These are phyloP conservation scores for Cubamyces lactineus DNA, from an alignment of 768 basidiomycete species.

Conservation along the genomic window DNA sequence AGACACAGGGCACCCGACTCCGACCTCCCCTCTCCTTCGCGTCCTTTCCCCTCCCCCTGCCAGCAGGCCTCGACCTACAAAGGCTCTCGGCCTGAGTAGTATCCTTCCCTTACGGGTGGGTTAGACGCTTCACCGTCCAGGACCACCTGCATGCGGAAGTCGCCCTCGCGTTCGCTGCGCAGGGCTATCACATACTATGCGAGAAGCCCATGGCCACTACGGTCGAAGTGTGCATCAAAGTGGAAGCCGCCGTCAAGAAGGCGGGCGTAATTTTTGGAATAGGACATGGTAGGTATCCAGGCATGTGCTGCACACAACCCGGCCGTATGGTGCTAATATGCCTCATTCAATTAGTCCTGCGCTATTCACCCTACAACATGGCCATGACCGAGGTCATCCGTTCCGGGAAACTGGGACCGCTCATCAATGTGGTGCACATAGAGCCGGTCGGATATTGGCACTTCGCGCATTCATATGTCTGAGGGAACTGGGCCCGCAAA, in stretches of 20 bases:
- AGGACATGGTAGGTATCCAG: constrained; percentile 68
- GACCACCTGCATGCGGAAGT: constrained; percentile 80
- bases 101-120: too few species aligned
- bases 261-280: constrained; percentile 80
- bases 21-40: too few species aligned
- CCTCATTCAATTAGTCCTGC: constrained; percentile 56
- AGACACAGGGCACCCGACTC: too few species aligned
- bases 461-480: constrained; percentile 89
- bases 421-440: constrained; percentile 82
- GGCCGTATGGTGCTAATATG: constrained; percentile 9
- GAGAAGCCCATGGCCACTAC: constrained; percentile 92
- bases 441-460: constrained; percentile 89
- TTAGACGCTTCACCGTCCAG: too few species aligned
- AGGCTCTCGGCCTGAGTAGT: too few species aligned
- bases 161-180: constrained; percentile 70
- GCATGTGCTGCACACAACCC: neutral
- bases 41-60: too few species aligned
- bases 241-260: constrained; percentile 71
- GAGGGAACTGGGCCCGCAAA: constrained; percentile 80
- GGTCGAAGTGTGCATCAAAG: constrained; percentile 71
- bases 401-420: constrained; percentile 71
- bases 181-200: constrained; percentile 88
- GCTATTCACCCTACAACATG: constrained; percentile 83
- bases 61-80: too few species aligned
- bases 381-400: constrained; percentile 71